phyloP scores from a whole-genome alignment of 257 asterid species.

The Linderniella brevidens region DNA sequence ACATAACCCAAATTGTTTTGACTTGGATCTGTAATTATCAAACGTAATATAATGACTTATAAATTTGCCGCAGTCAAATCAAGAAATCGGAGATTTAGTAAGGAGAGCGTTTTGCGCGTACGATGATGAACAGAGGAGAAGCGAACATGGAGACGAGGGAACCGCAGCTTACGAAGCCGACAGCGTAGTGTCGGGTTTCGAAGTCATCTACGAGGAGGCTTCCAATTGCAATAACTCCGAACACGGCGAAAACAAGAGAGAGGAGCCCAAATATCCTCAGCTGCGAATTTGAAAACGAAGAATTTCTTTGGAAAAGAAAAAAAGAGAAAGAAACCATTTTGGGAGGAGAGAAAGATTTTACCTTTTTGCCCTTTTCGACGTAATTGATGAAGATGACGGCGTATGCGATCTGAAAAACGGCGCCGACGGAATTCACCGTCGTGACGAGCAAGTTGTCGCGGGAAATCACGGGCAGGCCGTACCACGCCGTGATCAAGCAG shows the following conservation, averaged over 20 bases:
- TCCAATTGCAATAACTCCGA: constrained; percentile 23
- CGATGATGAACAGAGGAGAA: constrained; percentile 46
- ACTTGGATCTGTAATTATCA: no score
- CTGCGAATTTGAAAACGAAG: constrained; percentile 16
- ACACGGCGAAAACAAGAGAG: constrained; percentile 20
- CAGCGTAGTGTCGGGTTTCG: constrained; percentile 22
- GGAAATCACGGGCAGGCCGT: constrained; percentile 48
- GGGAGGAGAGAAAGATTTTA: not conserved
- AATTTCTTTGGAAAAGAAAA: not conserved
- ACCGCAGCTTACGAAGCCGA: constrained; percentile 35
- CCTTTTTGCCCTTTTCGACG: constrained; percentile 32
- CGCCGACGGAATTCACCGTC: constrained; percentile 45
- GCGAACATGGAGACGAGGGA: constrained; percentile 60
- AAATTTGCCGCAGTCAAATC: not conserved
- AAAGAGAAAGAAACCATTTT: not conserved
- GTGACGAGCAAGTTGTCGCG: constrained; percentile 32
- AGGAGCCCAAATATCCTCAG: constrained; percentile 33
- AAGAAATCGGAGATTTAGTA: not conserved
- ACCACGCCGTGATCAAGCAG: constrained; percentile 60
- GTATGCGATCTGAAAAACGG: constrained; percentile 35
- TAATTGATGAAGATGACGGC: constrained; percentile 26
- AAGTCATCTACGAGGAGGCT: constrained; percentile 28
- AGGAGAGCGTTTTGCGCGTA: constrained; percentile 13
- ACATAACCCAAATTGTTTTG: no score
- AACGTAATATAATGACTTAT: no score